These are phyloP conservation scores for Fusarium gaditjirri DNA, from an alignment of 2,329 filamentous ascomycete genomes.

Conservation along the genomic window DNA sequence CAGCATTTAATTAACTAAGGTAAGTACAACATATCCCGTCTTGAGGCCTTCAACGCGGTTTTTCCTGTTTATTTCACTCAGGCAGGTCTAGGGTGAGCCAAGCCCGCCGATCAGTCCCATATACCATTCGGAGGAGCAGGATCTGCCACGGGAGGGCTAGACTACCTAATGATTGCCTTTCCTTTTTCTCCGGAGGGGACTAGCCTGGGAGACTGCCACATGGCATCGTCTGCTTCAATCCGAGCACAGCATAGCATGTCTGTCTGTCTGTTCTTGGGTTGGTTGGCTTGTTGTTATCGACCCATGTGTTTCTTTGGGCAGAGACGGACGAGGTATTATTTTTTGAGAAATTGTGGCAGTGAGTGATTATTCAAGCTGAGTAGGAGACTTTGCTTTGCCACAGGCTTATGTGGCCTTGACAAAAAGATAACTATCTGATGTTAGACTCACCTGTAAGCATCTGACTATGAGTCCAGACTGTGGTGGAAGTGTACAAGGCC, in stretches of 20 bases:
- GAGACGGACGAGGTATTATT: slow-evolving; percentile 25
- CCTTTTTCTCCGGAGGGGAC: background rate
- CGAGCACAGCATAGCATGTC: background rate
- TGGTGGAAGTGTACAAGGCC: slow-evolving; percentile 13
- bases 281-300: background rate
- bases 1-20: background rate
- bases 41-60: slow-evolving; percentile 21
- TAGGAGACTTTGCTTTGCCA: slow-evolving; percentile 12
- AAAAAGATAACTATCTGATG: background rate
- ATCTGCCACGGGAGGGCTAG: slow-evolving; percentile 20
- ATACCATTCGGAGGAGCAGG: slow-evolving; percentile 1
- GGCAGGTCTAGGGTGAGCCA: slow-evolving; percentile 30
- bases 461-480: slow-evolving; percentile 8
- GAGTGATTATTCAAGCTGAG: slow-evolving; percentile 4
- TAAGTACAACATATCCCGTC: slow-evolving; percentile 8
- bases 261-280: background rate
- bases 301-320: slow-evolving; percentile 13
- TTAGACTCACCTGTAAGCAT: slow-evolving; percentile 1
- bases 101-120: slow-evolving; percentile 20
- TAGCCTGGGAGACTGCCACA: slow-evolving; percentile 33
- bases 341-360: slow-evolving; percentile 3
- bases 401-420: slow-evolving; percentile 28
- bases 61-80: slow-evolving; percentile 1
- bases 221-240: slow-evolving; percentile 36
- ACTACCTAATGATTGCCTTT: slow-evolving; percentile 25